Conservation (phyloP, 1,284 basidiomycete species). For the Clitocybe nebularis region DNA sequence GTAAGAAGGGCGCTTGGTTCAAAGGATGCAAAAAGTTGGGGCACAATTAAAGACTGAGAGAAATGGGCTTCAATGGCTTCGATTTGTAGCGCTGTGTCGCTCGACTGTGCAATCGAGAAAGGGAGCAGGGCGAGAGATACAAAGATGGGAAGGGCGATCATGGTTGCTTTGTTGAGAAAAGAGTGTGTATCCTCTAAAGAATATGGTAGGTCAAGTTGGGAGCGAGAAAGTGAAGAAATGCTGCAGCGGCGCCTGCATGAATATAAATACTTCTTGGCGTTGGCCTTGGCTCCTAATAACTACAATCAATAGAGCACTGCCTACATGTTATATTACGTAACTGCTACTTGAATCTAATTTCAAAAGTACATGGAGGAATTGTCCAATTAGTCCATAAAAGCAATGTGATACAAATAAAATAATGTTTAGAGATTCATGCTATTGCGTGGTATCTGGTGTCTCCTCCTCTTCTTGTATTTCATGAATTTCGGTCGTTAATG, state of each 20-base stretch:
- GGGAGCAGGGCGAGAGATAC: slow-evolving; percentile 35
- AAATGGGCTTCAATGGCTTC: slow-evolving; percentile 61
- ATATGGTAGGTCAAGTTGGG: too few relatives aligned
- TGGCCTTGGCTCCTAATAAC: too few relatives aligned
- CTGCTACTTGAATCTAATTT: too few relatives aligned
- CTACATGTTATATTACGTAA: too few relatives aligned
- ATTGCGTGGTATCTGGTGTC: slow-evolving; percentile 1
- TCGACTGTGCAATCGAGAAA: slow-evolving; percentile 39
- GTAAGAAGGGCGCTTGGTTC: slow-evolving; percentile 50
- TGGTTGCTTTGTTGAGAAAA: slow-evolving; percentile 19
- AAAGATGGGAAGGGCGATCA: slow-evolving; percentile 32
- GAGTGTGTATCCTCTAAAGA: too few relatives aligned
- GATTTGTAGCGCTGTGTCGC: slow-evolving; percentile 35
- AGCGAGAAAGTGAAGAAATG: too few relatives aligned
- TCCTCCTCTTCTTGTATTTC: slow-evolving; percentile 14
- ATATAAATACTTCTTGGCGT: too few relatives aligned
- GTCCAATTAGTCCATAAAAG: neutral
- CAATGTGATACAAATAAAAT: slow-evolving; percentile 3
- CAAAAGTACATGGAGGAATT: too few relatives aligned
- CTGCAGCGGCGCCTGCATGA: too few relatives aligned
- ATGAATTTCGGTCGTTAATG: slow-evolving; percentile 26
- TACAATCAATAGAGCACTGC: too few relatives aligned
- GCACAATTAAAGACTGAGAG: slow-evolving; percentile 52
- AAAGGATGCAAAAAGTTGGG: slow-evolving; percentile 53
- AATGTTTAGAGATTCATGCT: neutral